Conservation (phyloP, 495 filamentous ascomycete genomes). For the Tetracladium setigerum region DNA sequence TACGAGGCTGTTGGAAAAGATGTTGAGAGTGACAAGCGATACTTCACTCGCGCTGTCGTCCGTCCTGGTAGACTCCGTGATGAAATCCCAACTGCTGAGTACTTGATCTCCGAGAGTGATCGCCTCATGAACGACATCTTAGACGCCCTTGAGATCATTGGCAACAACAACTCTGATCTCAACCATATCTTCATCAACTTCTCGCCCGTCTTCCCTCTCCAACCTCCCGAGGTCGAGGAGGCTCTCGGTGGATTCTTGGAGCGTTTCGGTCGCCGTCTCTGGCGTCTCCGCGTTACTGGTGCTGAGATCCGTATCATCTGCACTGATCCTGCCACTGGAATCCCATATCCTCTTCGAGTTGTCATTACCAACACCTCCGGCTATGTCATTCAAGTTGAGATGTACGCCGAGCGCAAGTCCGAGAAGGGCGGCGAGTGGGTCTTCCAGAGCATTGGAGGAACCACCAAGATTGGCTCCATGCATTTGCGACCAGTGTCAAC, state of each 20-base stretch:
- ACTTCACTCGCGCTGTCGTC: conserved; percentile 94
- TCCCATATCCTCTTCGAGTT: conserved; percentile 88
- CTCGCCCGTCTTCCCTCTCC: conserved; percentile 85
- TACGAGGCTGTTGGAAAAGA: conserved; percentile 95
- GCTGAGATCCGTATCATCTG: conserved; percentile 98
- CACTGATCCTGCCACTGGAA: conserved; percentile 76
- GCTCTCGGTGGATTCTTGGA: conserved; percentile 93
- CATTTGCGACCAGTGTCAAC: conserved; percentile 84
- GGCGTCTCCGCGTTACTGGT: conserved; percentile 93
- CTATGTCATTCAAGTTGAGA: conserved; percentile 96
- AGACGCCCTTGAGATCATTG: conserved; percentile 95
- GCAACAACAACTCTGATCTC: conserved; percentile 97
- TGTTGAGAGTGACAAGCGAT: conserved; percentile 90
- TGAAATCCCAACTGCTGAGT: conserved; percentile 95
- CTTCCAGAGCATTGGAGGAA: conserved; percentile 95
- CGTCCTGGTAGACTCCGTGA: conserved; percentile 88
- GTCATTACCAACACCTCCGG: conserved; percentile 98
- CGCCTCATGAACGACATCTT: conserved; percentile 95
- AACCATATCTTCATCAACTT: conserved; percentile 99
- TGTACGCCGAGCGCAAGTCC: conserved; percentile 95
- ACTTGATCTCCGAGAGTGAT: conserved; percentile 95
- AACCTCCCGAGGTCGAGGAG: conserved; percentile 85
- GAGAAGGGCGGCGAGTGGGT: conserved; percentile 92
- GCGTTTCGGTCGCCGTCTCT: conserved; percentile 88
- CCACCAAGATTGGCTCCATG: conserved; percentile 91